phyloP scores from a whole-genome alignment of 805 yeast species.

The Saturnispora kantuleensis region DNA sequence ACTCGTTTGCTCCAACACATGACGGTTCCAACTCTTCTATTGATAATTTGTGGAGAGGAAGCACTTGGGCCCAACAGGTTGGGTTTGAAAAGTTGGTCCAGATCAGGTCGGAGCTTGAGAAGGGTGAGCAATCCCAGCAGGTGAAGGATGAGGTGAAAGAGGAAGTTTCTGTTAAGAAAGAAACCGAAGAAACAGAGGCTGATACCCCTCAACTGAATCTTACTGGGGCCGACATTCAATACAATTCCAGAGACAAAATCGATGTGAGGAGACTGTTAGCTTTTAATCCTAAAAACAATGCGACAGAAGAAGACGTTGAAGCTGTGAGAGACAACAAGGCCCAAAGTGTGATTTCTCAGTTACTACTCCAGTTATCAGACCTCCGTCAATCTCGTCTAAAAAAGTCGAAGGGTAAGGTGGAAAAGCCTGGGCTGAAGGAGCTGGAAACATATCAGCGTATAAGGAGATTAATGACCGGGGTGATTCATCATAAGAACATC shows the following conservation, averaged over 20 bases:
- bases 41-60: constrained; percentile 39
- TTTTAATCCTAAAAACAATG: constrained; percentile 21
- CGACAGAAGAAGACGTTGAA: constrained; percentile 20
- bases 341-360: constrained; percentile 33
- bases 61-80: constrained; percentile 44
- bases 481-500: constrained; percentile 20
- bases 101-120: constrained; percentile 7
- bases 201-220: constrained; percentile 1
- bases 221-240: not conserved
- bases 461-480: constrained; percentile 36
- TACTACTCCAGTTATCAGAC: constrained; percentile 39
- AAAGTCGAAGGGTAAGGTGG: constrained; percentile 7
- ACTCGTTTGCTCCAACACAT: constrained; percentile 55
- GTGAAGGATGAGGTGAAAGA: not conserved
- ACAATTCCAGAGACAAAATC: constrained; percentile 13
- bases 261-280: constrained; percentile 22
- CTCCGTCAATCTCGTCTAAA: constrained; percentile 37
- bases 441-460: constrained; percentile 15
- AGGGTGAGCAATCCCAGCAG: not conserved
- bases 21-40: constrained; percentile 52
- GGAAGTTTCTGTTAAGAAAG: not conserved
- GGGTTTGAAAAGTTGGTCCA: constrained; percentile 34
- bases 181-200: not conserved
- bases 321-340: constrained; percentile 16
- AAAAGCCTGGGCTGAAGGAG: constrained; percentile 6